Evolutionary conservation across 768 basidiomycete species (phyloP).

Genomic region (Lentinus brumalis): DNA sequence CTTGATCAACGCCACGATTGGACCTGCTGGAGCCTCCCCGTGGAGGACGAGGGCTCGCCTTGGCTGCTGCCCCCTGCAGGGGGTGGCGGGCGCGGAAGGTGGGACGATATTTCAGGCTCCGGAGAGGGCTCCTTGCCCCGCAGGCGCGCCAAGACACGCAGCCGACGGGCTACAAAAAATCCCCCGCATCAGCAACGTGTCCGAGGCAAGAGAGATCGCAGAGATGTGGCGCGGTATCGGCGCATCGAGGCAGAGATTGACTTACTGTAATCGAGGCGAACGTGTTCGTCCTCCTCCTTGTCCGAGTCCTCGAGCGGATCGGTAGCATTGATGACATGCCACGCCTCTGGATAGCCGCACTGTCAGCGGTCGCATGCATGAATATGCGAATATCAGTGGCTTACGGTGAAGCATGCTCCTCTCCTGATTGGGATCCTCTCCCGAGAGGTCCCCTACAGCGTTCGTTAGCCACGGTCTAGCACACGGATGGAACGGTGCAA

Average conservation of each 20-base stretch:
- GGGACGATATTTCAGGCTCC: constrained; percentile 30
- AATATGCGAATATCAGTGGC: constrained; percentile 1
- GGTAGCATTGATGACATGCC: constrained; percentile 61
- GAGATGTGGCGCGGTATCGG: neutral
- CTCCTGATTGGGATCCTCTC: constrained; percentile 30
- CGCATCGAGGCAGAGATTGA: constrained; percentile 1
- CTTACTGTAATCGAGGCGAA: constrained; percentile 68
- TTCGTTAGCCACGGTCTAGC: neutral
- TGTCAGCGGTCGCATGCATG: neutral
- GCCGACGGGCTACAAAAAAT: constrained; percentile 26
- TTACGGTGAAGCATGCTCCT: constrained; percentile 50
- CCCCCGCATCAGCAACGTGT: neutral
- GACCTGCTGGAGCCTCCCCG: constrained; percentile 31
- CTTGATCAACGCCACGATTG: constrained; percentile 26
- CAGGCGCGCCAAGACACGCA: constrained; percentile 51
- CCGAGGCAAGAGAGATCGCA: neutral
- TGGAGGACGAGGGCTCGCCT: constrained; percentile 11
- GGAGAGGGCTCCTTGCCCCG: constrained; percentile 53
- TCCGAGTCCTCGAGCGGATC: constrained; percentile 77
- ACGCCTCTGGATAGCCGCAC: constrained; percentile 57
- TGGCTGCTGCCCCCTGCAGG: constrained; percentile 9
- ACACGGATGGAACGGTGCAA: neutral
- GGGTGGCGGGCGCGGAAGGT: constrained; percentile 19
- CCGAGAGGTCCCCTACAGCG: constrained; percentile 3
- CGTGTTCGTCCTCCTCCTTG: constrained; percentile 68